Evolutionary conservation across 225 moss, liverwort and hornwort species (phyloP).

Genomic region (Neckera pumila): DNA sequence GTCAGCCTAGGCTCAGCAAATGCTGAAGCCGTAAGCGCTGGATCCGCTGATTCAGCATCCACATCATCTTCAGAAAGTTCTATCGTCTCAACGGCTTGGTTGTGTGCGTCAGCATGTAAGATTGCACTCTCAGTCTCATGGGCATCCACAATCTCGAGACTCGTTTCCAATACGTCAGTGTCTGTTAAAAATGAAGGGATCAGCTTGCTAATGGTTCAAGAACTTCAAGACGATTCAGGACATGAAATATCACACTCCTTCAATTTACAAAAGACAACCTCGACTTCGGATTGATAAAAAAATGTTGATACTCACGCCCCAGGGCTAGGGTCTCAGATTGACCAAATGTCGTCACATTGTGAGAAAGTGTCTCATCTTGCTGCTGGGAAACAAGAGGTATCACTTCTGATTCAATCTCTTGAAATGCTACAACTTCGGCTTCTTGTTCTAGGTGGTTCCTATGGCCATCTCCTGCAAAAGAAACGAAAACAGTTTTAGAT

Average conservation of each 20-base stretch:
- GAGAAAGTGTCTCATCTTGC: slow-evolving; percentile 12
- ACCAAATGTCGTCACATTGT: not conserved
- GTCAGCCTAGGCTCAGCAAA: slow-evolving; percentile 26
- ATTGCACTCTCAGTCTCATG: not conserved
- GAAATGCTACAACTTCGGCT: not conserved
- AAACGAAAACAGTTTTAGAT: not conserved
- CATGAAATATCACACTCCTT: not conserved
- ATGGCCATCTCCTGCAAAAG: slow-evolving; percentile 1
- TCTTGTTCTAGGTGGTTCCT: slow-evolving; percentile 4
- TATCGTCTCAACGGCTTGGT: slow-evolving; percentile 6
- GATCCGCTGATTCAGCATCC: slow-evolving; percentile 10
- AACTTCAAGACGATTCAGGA: not conserved
- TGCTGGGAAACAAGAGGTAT: not conserved
- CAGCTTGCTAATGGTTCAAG: not conserved
- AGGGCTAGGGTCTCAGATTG: not conserved
- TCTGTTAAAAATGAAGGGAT: slow-evolving; percentile 11
- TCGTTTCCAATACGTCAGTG: slow-evolving; percentile 4
- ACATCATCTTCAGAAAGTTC: slow-evolving; percentile 26
- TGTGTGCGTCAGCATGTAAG: not conserved
- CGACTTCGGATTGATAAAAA: not conserved
- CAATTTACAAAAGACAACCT: not conserved
- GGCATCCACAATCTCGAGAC: slow-evolving; percentile 2
- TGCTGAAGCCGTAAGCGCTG: slow-evolving; percentile 15
- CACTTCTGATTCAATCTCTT: slow-evolving; percentile 7
- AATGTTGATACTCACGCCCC: slow-evolving; percentile 10